Evolutionary conservation across 2,329 filamentous ascomycete species (phyloP), one percentile per base, ranked within the genome.

Genomic region (Septoria linicola): DNA sequence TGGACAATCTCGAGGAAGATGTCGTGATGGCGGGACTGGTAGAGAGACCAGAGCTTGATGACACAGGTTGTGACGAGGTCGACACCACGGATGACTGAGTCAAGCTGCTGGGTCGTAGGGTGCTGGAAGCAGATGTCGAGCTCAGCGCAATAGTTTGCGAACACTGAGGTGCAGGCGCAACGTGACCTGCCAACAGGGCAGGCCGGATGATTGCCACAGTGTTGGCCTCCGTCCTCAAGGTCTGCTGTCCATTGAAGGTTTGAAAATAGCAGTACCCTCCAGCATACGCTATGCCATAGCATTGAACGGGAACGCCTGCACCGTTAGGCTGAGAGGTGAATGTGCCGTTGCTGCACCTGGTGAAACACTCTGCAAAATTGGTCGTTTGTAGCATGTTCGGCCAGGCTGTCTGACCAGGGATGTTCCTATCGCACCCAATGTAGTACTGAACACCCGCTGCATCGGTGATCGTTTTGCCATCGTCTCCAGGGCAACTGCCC

Each of bases 221-320:
- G 21, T 31, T 23, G 10, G 40, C 7, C 13, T 8, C 37, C 17
- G 36, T 17, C 14, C n/a, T 11, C 13, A 39, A 39, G n/a, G 16
- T 39, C 36, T 39, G 36, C 10, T n/a, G 36, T n/a, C 36, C 36
- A 20, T 11, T 31, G 14, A 51, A 44, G 20, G 19, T 34, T 23
- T 51, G 41, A 31, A 51, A 44, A 23, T 44, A 51, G n/a, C 48
- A 51, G 11, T 36, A 30, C 21, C 48, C 48, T 13, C 30, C 8
- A 5, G 20, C 19, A 27, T 31, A 51, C n/a, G 41, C 37, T 17
- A 51, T 27, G 17, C 48, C 48, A n/a, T 51, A 34, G 16, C 48
- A 51, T 39, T n/a, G 17, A 16, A 17, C 36, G 10, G 3, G 17
- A 6, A 17, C 16, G n/a, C 36, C 36, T 10, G 16, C 27, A 14